Evolutionary conservation across 768 basidiomycete species (phyloP).

Genomic region (Hortiboletus campestris): DNA sequence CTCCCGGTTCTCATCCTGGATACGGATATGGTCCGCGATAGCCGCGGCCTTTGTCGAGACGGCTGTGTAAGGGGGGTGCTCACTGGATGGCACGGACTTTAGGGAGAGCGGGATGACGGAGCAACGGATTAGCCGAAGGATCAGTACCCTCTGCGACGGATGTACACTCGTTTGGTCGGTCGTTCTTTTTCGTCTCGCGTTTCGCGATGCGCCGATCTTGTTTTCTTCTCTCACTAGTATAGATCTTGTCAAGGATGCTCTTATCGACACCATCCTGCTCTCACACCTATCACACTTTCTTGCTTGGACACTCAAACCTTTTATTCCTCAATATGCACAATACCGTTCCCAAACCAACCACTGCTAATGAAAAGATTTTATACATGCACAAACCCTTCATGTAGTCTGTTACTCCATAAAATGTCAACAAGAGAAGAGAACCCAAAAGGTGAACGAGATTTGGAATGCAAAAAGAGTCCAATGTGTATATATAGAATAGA

Average conservation of each 20-base stretch:
- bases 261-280: constrained; percentile 11
- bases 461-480: not conserved
- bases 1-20: constrained; percentile 47
- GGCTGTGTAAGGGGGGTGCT: not conserved
- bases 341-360: constrained; percentile 21
- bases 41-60: not conserved
- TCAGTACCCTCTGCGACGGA: constrained; percentile 18
- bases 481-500: not conserved
- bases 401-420: not conserved
- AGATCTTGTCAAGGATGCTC: constrained; percentile 23
- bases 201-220: constrained; percentile 16
- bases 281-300: not conserved
- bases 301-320: constrained; percentile 22
- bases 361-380: constrained; percentile 25
- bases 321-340: constrained; percentile 27
- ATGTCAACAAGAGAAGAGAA: not conserved
- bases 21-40: constrained; percentile 41
- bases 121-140: constrained; percentile 12
- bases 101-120: not conserved
- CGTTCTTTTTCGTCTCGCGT: constrained; percentile 2
- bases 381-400: constrained; percentile 2
- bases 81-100: too few relatives aligned
- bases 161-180: constrained; percentile 30
- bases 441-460: not conserved
- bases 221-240: constrained; percentile 15